A percentile compares a stretch with the other conserved stretches of the same genome.
Conservation (phyloP, 108 stramenopile genomes). For the Nitzschia palea region DNA sequence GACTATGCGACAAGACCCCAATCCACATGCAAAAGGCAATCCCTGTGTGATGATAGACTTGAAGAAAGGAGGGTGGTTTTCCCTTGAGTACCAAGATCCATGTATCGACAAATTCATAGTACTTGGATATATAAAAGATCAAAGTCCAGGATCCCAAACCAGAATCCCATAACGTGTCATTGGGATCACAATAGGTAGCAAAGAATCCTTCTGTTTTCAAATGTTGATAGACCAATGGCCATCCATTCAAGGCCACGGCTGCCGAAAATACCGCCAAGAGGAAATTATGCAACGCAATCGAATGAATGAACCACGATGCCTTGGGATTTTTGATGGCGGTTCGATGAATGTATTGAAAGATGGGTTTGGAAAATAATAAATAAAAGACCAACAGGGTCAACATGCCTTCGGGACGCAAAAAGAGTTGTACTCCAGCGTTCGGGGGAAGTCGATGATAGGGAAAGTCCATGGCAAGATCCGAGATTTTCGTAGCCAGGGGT, state of each 20-base stretch:
- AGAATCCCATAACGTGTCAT: slow-evolving; percentile 34
- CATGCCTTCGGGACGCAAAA: slow-evolving; percentile 44
- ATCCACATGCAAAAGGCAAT: slow-evolving; percentile 51
- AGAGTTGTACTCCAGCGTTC: slow-evolving; percentile 17
- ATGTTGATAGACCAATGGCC: slow-evolving; percentile 36
- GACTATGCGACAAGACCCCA: slow-evolving; percentile 37
- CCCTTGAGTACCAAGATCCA: slow-evolving; percentile 55
- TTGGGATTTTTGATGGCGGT: slow-evolving; percentile 23
- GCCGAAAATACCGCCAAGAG: slow-evolving; percentile 49
- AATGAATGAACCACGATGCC: slow-evolving; percentile 21
- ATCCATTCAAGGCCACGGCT: slow-evolving; percentile 41
- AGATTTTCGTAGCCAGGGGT: slow-evolving; percentile 34
- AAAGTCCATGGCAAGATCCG: slow-evolving; percentile 39
- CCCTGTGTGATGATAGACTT: slow-evolving; percentile 56
- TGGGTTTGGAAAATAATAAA: slow-evolving; percentile 31
- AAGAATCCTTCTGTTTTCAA: slow-evolving; percentile 30
- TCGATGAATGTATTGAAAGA: slow-evolving; percentile 11
- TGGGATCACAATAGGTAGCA: slow-evolving; percentile 48
- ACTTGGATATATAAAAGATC: slow-evolving; percentile 60
- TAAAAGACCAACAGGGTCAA: slow-evolving; percentile 31
- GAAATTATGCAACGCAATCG: slow-evolving; percentile 52
- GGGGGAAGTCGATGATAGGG: slow-evolving; percentile 50
- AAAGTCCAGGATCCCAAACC: slow-evolving; percentile 58
- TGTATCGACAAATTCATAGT: slow-evolving; percentile 63
- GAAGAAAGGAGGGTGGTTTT: slow-evolving; percentile 35